Conservation (phyloP, 441 rosid species). For the Gossypium armourianum region DNA sequence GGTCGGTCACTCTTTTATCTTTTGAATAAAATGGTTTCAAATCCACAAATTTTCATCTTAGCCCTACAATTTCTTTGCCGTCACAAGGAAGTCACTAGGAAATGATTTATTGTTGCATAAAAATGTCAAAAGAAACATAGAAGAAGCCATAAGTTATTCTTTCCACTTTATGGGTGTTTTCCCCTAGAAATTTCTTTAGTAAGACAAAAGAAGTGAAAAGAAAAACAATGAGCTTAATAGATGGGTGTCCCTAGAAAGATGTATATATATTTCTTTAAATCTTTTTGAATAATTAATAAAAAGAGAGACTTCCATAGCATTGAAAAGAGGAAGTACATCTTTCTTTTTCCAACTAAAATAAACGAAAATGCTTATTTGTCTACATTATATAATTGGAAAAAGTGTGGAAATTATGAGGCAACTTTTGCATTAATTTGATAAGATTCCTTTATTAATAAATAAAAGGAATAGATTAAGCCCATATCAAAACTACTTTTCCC, state of each 20-base stretch:
- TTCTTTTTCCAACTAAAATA: slow-evolving; percentile 20
- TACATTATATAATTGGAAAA: slow-evolving; percentile 27
- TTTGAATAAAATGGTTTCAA: neutral
- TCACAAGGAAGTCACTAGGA: too few species aligned
- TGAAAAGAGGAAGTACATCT: neutral
- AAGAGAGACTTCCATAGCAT: neutral
- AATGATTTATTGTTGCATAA: too few species aligned
- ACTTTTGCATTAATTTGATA: slow-evolving; percentile 28
- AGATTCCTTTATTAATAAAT: slow-evolving; percentile 36
- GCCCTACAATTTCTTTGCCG: too few species aligned
- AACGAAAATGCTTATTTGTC: slow-evolving; percentile 37
- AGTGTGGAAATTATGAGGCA: slow-evolving; percentile 19
- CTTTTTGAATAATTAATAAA: neutral
- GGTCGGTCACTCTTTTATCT: neutral
- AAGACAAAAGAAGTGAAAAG: neutral
- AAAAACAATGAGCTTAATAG: neutral
- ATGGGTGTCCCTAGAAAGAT: neutral
- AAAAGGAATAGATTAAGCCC: slow-evolving; percentile 19
- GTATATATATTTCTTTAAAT: neutral
- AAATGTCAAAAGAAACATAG: too few species aligned
- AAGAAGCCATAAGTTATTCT: too few species aligned
- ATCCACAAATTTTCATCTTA: too few species aligned
- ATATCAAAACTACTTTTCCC: slow-evolving; percentile 26
- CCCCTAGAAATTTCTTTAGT: neutral
- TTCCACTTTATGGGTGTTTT: neutral